Conservation (phyloP, 257 asterid species). For the Ehretia macrophylla region DNA sequence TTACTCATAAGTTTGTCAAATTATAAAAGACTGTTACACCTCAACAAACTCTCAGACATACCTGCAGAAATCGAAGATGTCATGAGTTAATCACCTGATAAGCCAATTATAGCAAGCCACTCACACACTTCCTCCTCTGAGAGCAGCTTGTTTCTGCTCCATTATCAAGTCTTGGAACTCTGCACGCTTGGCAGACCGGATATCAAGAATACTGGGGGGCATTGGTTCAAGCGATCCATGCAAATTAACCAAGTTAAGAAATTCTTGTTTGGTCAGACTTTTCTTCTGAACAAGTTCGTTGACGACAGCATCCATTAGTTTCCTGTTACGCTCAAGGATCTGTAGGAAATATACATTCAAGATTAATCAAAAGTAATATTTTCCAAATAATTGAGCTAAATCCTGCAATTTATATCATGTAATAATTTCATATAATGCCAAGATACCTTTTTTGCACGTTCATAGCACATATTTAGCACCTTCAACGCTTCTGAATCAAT, state of each 20-base stretch:
- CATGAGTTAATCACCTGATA: neutral
- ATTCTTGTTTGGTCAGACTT: slow-evolving; percentile 73
- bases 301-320: slow-evolving; percentile 73
- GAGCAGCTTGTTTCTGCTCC: slow-evolving; percentile 32
- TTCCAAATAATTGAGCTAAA: neutral
- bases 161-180: slow-evolving; percentile 40
- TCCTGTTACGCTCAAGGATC: slow-evolving; percentile 64
- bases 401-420: neutral
- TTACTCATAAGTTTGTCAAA: too few relatives aligned
- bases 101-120: slow-evolving; percentile 7
- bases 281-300: slow-evolving; percentile 62
- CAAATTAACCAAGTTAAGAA: slow-evolving; percentile 55
- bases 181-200: slow-evolving; percentile 46
- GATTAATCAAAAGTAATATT: neutral
- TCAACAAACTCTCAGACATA: too few relatives aligned
- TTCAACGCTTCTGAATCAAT: slow-evolving; percentile 73
- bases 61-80: too few relatives aligned
- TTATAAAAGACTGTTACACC: neutral
- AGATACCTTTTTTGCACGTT: slow-evolving; percentile 72
- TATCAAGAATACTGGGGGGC: slow-evolving; percentile 72
- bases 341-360: slow-evolving; percentile 25
- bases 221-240: slow-evolving; percentile 61
- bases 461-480: slow-evolving; percentile 60
- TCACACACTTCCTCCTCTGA: slow-evolving; percentile 20
- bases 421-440: neutral